Evolutionary conservation across 192 early-diverging fungal genomes (phyloP).

Genomic region (Pilaira anomala): DNA sequence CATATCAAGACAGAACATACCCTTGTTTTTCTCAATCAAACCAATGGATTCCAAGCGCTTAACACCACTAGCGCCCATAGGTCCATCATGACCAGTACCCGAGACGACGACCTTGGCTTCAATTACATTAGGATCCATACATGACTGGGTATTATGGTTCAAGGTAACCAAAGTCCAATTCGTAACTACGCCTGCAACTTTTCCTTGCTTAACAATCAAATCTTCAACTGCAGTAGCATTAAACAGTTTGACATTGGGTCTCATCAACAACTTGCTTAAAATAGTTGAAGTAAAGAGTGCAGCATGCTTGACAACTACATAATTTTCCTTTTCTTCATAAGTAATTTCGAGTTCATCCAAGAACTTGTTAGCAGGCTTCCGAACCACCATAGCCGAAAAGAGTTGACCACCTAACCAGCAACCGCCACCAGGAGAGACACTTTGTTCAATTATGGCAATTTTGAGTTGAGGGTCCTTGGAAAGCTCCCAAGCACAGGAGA

Average conservation of each 20-base stretch:
- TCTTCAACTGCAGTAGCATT: slow-evolving; percentile 75
- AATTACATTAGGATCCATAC: slow-evolving; percentile 76
- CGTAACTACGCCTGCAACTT: slow-evolving; percentile 64
- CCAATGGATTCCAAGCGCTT: slow-evolving; percentile 60
- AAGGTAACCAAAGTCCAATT: slow-evolving; percentile 73
- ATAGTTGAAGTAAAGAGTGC: slow-evolving; percentile 73
- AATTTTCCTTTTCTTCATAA: slow-evolving; percentile 71
- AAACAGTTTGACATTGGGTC: slow-evolving; percentile 68
- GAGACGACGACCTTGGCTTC: slow-evolving; percentile 65
- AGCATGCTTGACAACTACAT: slow-evolving; percentile 71
- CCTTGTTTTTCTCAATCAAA: slow-evolving; percentile 52
- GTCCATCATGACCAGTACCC: slow-evolving; percentile 64
- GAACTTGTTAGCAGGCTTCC: slow-evolving; percentile 66
- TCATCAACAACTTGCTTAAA: slow-evolving; percentile 57
- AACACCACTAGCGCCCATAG: slow-evolving; percentile 65
- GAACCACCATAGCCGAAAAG: slow-evolving; percentile 66
- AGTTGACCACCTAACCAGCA: slow-evolving; percentile 75
- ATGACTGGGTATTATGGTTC: slow-evolving; percentile 49
- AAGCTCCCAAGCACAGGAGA: slow-evolving; percentile 65
- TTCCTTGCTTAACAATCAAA: slow-evolving; percentile 59
- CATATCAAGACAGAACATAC: slow-evolving; percentile 70
- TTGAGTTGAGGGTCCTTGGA: slow-evolving; percentile 59
- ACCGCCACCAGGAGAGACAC: slow-evolving; percentile 69
- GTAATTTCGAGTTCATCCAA: slow-evolving; percentile 62
- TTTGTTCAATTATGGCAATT: slow-evolving; percentile 68